Percentiles rank a stretch among this genome's conserved stretches.
Evolutionary conservation across 257 asterid species (phyloP).

Genomic region (Solanum chiquidenum): DNA sequence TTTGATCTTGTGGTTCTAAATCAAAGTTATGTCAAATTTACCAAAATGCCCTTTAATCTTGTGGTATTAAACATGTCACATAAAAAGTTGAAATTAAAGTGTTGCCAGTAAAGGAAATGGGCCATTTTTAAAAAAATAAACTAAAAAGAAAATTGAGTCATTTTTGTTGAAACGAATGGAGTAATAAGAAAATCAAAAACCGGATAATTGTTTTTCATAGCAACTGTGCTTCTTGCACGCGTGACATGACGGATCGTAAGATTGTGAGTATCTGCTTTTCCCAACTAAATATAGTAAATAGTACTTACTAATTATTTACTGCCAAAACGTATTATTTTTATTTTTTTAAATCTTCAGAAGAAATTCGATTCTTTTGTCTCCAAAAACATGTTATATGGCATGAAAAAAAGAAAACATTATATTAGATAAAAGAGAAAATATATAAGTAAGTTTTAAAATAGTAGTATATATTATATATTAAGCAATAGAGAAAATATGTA

Average conservation of each 20-base stretch:
- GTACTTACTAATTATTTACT: neutral
- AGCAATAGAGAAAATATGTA: neutral
- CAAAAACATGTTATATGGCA: neutral
- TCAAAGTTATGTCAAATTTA: too few species aligned
- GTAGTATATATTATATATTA: neutral
- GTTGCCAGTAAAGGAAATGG: too few species aligned
- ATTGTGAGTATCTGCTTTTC: neutral
- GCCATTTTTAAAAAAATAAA: too few species aligned
- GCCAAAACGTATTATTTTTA: neutral
- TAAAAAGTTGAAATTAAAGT: too few species aligned
- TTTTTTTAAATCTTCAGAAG: neutral
- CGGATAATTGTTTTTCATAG: neutral
- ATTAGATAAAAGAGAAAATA: neutral
- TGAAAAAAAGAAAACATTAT: neutral
- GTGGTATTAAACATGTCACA: too few species aligned
- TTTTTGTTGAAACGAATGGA: too few species aligned
- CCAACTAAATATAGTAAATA: neutral
- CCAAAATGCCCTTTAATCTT: too few species aligned
- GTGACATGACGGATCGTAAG: neutral
- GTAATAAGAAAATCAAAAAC: neutral
- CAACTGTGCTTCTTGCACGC: neutral
- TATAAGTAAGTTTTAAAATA: neutral
- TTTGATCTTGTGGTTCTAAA: too few species aligned
- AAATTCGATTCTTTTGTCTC: neutral
- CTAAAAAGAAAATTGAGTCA: too few species aligned